Conservation (phyloP, 192 early-diverging fungal genomes). For the Rhizoclosmatium sp. region DNA sequence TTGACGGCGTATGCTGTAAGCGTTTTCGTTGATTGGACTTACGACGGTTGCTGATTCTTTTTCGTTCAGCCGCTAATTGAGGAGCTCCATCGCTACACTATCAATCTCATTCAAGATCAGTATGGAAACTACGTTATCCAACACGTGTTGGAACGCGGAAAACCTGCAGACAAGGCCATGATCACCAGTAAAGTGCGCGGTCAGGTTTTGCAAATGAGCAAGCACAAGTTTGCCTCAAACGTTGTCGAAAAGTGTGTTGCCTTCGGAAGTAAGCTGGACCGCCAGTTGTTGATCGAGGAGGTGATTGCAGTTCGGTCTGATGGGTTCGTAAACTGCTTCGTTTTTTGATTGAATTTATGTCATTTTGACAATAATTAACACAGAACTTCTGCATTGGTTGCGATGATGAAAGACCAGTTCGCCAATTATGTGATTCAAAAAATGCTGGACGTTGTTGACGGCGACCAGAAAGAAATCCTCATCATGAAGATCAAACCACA, state of each 20-base stretch:
- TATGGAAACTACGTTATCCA: slow-evolving; percentile 98
- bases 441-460: slow-evolving; percentile 97
- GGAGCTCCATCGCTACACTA: slow-evolving; percentile 92
- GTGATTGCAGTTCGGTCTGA: slow-evolving; percentile 85
- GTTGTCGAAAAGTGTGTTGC: slow-evolving; percentile 99
- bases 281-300: slow-evolving; percentile 91
- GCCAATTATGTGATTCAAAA: slow-evolving; percentile 99
- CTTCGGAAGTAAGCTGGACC: slow-evolving; percentile 86
- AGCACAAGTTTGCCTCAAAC: slow-evolving; percentile 99
- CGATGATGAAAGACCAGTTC: slow-evolving; percentile 99
- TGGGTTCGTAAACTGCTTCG: slow-evolving; percentile 56
- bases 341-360: slow-evolving; percentile 28
- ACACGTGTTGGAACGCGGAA: slow-evolving; percentile 95
- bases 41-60: not conserved
- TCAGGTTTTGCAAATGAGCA: slow-evolving; percentile 89
- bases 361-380: slow-evolving; percentile 22
- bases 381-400: slow-evolving; percentile 81
- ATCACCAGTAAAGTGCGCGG: slow-evolving; percentile 92
- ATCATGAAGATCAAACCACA: slow-evolving; percentile 93
- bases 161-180: slow-evolving; percentile 83
- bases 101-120: slow-evolving; percentile 95
- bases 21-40: not conserved
- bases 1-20: slow-evolving; percentile 36
- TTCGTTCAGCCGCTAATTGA: slow-evolving; percentile 82
- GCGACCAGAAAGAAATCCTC: slow-evolving; percentile 86